A percentile compares a stretch with the other conserved stretches of the same genome.
Evolutionary conservation across 345 rosid genomes (phyloP).

Genomic region (Bretschneidera sinensis): DNA sequence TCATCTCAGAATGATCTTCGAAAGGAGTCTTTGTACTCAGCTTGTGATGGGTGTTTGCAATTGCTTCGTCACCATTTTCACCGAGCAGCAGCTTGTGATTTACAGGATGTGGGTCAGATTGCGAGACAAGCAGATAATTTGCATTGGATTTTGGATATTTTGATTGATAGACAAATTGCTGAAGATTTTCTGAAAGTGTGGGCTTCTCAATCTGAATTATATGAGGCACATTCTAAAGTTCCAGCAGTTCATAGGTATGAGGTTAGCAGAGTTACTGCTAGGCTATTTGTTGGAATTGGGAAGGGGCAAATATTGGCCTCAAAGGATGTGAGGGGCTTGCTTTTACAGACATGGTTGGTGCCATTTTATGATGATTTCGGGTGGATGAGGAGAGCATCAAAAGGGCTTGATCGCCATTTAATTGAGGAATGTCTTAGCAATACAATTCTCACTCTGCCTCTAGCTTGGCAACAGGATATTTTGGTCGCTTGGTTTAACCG

Average conservation of each 20-base stretch:
- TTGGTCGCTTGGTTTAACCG: constrained; percentile 89
- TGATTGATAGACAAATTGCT: constrained; percentile 89
- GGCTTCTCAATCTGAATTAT: constrained; percentile 86
- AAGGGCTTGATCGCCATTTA: constrained; percentile 82
- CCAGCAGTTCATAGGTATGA: constrained; percentile 84
- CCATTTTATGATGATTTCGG: constrained; percentile 95
- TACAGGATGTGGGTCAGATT: constrained; percentile 63
- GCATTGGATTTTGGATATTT: constrained; percentile 89
- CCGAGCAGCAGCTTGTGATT: constrained; percentile 57
- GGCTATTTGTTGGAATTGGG: constrained; percentile 94
- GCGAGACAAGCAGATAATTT: constrained; percentile 94
- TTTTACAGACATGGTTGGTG: constrained; percentile 82
- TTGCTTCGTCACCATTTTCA: constrained; percentile 58
- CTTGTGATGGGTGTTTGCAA: constrained; percentile 81
- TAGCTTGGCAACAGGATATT: constrained; percentile 88
- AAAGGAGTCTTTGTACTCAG: constrained; percentile 83
- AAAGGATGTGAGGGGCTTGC: constrained; percentile 71
- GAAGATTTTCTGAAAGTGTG: constrained; percentile 81
- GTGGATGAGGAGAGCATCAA: constrained; percentile 95
- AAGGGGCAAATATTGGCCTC: constrained; percentile 85
- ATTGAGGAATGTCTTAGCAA: constrained; percentile 95
- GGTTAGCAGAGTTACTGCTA: constrained; percentile 81
- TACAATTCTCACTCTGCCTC: constrained; percentile 88
- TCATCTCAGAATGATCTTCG: constrained; percentile 81
- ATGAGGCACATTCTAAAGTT: constrained; percentile 62